These are phyloP conservation scores for Vaccinium vitisidaea DNA, from an alignment of 148 eudicot genomes.

Conservation along the genomic window DNA sequence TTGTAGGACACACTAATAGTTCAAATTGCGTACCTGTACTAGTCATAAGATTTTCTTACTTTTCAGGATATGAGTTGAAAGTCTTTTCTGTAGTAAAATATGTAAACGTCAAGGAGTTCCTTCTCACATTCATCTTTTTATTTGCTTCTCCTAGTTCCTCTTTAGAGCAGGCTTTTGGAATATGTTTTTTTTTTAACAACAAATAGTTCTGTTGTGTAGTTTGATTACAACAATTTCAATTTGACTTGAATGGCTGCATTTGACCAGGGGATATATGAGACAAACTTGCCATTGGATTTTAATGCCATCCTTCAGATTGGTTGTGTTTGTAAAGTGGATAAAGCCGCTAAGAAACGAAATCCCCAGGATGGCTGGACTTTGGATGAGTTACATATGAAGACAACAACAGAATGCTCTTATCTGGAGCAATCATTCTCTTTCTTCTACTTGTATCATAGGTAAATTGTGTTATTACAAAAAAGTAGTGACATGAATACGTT, in stretches of 20 bases:
- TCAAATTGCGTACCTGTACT: not conserved
- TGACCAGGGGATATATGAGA: constrained; percentile 91
- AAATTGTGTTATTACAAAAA: constrained; percentile 5
- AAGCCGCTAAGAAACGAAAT: constrained; percentile 67
- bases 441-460: constrained; percentile 97
- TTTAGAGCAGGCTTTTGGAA: constrained; percentile 4
- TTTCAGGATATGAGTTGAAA: not conserved
- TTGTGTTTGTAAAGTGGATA: constrained; percentile 91
- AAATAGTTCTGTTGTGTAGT: not conserved
- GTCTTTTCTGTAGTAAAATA: not conserved
- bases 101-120: not conserved
- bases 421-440: constrained; percentile 68
- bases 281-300: constrained; percentile 71
- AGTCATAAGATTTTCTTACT: constrained; percentile 1
- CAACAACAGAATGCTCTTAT: constrained; percentile 84
- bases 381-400: constrained; percentile 87
- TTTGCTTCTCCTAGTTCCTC: constrained; percentile 6
- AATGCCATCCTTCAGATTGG: constrained; percentile 85
- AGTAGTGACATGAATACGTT: not conserved
- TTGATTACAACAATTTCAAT: not conserved
- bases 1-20: not conserved
- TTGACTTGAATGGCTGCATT: constrained; percentile 11
- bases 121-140: not conserved
- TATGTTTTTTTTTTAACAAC: not conserved
- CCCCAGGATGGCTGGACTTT: constrained; percentile 74